phyloP scores from a whole-genome alignment of 1,284 basidiomycete species.

The Microbotryomycetes sp. region DNA sequence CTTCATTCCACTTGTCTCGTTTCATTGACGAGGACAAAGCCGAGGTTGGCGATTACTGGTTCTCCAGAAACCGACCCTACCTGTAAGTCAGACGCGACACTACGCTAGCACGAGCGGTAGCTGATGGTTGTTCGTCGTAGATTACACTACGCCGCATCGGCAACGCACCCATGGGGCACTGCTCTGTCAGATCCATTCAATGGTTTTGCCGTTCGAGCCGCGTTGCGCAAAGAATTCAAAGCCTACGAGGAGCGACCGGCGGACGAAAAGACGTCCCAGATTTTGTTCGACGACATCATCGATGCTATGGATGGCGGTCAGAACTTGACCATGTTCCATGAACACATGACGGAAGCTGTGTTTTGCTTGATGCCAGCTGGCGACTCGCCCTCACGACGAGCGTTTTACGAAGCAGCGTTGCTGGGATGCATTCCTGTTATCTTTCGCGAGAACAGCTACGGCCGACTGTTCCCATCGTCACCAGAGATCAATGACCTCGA shows the following conservation, averaged over 20 bases:
- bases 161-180: constrained; percentile 25
- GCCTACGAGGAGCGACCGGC: neutral
- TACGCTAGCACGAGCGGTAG: neutral
- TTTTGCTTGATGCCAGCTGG: constrained; percentile 32
- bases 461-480: constrained; percentile 29
- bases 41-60: constrained; percentile 18
- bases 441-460: constrained; percentile 31
- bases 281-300: constrained; percentile 29
- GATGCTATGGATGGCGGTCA: constrained; percentile 25
- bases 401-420: constrained; percentile 29
- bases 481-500: constrained; percentile 29
- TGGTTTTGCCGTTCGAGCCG: constrained; percentile 30
- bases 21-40: constrained; percentile 13
- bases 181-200: constrained; percentile 31
- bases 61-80: constrained; percentile 17
- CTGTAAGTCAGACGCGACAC: constrained; percentile 7
- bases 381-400: constrained; percentile 30
- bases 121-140: neutral
- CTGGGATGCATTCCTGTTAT: constrained; percentile 34
- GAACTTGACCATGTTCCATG: constrained; percentile 26
- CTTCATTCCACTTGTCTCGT: constrained; percentile 29
- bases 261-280: constrained; percentile 2
- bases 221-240: constrained; percentile 13
- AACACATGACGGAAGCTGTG: constrained; percentile 20
- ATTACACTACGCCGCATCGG: constrained; percentile 27